Conservation (phyloP, 192 early-diverging fungal genomes). For the Coemansia sp. region DNA sequence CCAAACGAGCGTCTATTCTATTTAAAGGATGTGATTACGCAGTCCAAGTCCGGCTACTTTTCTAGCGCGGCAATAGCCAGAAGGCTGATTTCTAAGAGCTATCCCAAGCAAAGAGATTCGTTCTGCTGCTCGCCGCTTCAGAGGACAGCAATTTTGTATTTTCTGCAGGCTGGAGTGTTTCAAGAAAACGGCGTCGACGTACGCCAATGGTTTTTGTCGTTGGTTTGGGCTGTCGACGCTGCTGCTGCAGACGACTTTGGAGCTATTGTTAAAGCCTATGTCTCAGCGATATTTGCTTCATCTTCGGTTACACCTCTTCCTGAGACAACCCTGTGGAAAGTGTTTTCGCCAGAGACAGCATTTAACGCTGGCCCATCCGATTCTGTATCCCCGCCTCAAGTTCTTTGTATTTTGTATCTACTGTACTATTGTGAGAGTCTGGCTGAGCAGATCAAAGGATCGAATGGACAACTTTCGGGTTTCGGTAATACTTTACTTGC, state of each 20-base stretch:
- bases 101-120: not conserved
- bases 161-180: conserved; percentile 33
- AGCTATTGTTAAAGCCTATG: conserved; percentile 40
- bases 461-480: not conserved
- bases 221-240: conserved; percentile 13
- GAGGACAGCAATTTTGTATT: conserved; percentile 26
- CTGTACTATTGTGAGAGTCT: conserved; percentile 45
- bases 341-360: conserved; percentile 29
- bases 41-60: conserved; percentile 19
- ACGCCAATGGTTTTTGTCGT: conserved; percentile 40
- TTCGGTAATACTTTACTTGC: conserved; percentile 12
- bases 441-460: conserved; percentile 22
- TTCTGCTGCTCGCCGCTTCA: conserved; percentile 9
- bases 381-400: conserved; percentile 26
- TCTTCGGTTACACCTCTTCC: conserved; percentile 42
- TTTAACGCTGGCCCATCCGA: not conserved
- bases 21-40: conserved; percentile 26
- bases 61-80: conserved; percentile 16
- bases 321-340: conserved; percentile 31
- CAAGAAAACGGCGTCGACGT: conserved; percentile 47
- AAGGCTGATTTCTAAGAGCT: conserved; percentile 14
- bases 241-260: conserved; percentile 21
- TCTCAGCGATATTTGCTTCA: conserved; percentile 31
- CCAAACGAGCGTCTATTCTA: conserved; percentile 48
- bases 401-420: conserved; percentile 42